Conservation (phyloP, 148 eudicot species). For the Cornus controversa region DNA sequence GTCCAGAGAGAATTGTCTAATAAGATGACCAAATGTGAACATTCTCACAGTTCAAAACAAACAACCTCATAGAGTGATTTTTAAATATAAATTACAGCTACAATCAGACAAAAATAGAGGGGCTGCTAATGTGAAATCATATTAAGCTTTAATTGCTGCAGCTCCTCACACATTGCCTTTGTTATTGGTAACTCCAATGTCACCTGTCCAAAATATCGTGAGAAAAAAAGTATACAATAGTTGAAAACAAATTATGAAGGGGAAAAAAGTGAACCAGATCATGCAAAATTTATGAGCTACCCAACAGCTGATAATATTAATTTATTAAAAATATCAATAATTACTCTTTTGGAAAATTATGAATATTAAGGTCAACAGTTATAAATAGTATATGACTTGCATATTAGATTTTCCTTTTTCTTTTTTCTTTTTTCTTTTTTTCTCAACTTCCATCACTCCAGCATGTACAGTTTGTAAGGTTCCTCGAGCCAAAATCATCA, state of each 20-base stretch:
- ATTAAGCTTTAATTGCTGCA: constrained; percentile 33
- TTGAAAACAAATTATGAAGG: not conserved
- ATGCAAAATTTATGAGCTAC: too few species aligned
- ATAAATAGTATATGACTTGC: not conserved
- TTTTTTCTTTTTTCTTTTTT: too few species aligned
- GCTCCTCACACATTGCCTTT: constrained; percentile 48
- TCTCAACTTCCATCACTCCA: too few species aligned
- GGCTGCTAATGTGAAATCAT: constrained; percentile 46
- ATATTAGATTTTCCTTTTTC: too few species aligned
- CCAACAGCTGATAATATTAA: not conserved
- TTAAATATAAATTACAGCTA: not conserved
- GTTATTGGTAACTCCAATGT: constrained; percentile 72
- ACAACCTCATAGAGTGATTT: not conserved
- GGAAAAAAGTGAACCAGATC: too few species aligned
- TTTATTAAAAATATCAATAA: too few species aligned
- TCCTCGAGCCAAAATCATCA: not conserved
- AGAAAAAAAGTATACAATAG: not conserved
- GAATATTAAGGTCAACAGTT: not conserved
- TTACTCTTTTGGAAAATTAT: too few species aligned
- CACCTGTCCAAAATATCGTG: constrained; percentile 38
- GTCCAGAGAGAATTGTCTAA: too few species aligned
- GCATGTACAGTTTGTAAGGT: too few species aligned
- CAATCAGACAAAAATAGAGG: not conserved
- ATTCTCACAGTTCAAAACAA: constrained; percentile 1
- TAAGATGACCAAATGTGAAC: not conserved